phyloP scores from a whole-genome alignment of 2,329 filamentous ascomycete genomes.

The Ilyonectria sp. region DNA sequence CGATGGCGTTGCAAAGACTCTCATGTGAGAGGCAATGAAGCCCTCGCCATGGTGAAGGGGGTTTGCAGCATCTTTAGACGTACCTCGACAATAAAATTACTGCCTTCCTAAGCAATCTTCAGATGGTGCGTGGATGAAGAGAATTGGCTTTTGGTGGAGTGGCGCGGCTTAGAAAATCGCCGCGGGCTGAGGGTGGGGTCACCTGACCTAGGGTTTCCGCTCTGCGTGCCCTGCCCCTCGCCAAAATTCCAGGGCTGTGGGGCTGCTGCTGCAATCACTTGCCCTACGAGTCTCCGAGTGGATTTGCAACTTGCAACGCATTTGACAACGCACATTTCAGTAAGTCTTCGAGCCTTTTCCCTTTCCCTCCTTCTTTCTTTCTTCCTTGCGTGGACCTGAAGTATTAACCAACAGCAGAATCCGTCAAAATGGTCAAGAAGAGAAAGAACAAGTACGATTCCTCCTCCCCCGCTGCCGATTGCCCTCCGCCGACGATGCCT shows the following conservation, averaged over 20 bases:
- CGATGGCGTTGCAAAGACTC: constrained; percentile 46
- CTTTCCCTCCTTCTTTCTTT: constrained; percentile 42
- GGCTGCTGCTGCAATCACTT: constrained; percentile 27
- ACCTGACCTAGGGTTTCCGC: constrained; percentile 51
- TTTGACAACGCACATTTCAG: constrained; percentile 51
- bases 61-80: constrained; percentile 67
- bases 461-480: constrained; percentile 43
- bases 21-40: constrained; percentile 53
- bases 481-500: constrained; percentile 38
- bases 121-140: constrained; percentile 64
- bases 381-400: constrained; percentile 51
- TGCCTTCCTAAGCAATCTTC: constrained; percentile 76
- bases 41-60: constrained; percentile 46
- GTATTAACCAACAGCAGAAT: constrained; percentile 60
- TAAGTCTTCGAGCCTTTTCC: constrained; percentile 44
- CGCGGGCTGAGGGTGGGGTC: constrained; percentile 39
- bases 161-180: constrained; percentile 51
- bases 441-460: constrained; percentile 76
- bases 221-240: constrained; percentile 35
- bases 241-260: constrained; percentile 12
- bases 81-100: constrained; percentile 74
- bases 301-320: constrained; percentile 45
- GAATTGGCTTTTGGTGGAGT: constrained; percentile 47
- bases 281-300: constrained; percentile 42
- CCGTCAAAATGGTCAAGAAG: constrained; percentile 80